These are phyloP conservation scores for Colletotrichum sp. DNA, from an alignment of 2,329 filamentous ascomycete species.

Conservation along the genomic window DNA sequence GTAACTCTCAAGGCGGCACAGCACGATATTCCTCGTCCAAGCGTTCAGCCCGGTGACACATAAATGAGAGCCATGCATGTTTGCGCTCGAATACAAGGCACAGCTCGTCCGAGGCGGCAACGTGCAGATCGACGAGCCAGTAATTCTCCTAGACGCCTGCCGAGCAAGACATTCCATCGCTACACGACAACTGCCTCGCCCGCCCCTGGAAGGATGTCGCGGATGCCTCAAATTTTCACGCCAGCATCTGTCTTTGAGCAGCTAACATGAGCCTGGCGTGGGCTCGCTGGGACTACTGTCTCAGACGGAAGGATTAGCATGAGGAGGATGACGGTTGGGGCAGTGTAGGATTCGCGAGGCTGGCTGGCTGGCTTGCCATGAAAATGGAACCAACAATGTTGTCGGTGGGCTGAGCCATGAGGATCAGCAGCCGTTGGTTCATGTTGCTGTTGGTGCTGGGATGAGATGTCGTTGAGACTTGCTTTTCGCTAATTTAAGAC, in stretches of 20 bases:
- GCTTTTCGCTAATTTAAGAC: constrained; percentile 2
- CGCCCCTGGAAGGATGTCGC: not conserved
- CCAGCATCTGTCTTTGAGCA: not conserved
- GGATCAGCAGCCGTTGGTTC: not conserved
- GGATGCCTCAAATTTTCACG: not conserved
- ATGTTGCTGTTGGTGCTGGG: not conserved
- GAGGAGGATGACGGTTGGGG: not conserved
- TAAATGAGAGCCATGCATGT: not conserved
- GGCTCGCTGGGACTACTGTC: not conserved
- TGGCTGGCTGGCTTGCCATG: not conserved
- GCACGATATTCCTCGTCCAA: not conserved
- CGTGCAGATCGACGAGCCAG: not conserved
- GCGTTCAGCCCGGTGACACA: not conserved
- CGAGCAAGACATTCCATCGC: not conserved
- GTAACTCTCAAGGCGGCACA: not conserved
- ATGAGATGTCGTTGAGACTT: not conserved
- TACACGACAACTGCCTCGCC: not conserved
- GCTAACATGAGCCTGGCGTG: not conserved
- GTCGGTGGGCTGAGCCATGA: not conserved
- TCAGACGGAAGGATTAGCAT: not conserved
- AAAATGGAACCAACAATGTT: not conserved
- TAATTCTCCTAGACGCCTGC: not conserved
- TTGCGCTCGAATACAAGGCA: not conserved
- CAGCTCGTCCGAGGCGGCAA: not conserved
- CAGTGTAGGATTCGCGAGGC: not conserved